Evolutionary conservation across 306 rosid genomes (phyloP), one percentile per base, ranked within the genome.

Genomic region (Corylus avellana): DNA sequence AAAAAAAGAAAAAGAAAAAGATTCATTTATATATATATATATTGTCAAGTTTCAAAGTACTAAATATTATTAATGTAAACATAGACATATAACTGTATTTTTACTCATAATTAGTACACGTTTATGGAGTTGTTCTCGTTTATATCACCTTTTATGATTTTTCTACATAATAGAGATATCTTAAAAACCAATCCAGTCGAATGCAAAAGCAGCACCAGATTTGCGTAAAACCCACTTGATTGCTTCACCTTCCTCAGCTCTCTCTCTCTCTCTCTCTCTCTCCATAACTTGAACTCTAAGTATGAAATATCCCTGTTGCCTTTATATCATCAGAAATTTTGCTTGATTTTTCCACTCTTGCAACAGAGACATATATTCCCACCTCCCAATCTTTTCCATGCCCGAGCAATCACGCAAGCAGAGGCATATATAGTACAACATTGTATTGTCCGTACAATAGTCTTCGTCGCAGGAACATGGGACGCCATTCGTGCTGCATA

Each of bases 211-310:
- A 82, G 87, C 84, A 86, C 46, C 83, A 74, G 87, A 86, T 89
- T 94, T 84, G 97, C 98, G 95, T 94, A 90, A 94, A 91, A 84
- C 71, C 98, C 97, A 91, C 98, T 93, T 90, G 92, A 91, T 93
- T 89, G 90, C 88, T 83, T 89, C 91, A 86, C 90, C 89, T 77
- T 87, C 90, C 91, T 85, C 89, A 57, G 46, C 64, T 67, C 71
- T 71, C 77, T 79, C 79, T 63, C 82, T 53, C 83, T 82, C 78
- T 55, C 64, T 62, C 68, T 73, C 76, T 80, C 62, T 66, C 79
- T 58, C 67, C 79, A 8, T 90, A 79, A 92, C 98, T 94, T 94
- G 79, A 86, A 86, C 81, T 85, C 92, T 92, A 93, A 93, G 98
- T 89, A 93, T 89, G 90, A 90, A 83, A 66, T 84, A 79, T 85